phyloP scores from a whole-genome alignment of 2,329 filamentous ascomycete genomes.

The Cryphonectria parasitica region DNA sequence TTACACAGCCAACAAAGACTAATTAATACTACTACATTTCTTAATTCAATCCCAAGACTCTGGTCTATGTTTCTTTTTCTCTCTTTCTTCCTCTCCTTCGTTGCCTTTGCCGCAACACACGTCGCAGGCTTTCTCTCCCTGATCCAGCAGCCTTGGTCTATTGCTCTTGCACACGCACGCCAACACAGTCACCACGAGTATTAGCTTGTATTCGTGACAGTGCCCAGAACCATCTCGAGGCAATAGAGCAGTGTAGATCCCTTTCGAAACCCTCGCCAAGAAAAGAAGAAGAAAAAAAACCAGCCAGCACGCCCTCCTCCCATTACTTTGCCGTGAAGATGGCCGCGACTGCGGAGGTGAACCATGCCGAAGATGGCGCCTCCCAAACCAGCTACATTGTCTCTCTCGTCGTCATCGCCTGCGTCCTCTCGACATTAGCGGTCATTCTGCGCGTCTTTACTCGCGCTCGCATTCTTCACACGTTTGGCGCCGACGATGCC shows the following conservation, averaged over 20 bases:
- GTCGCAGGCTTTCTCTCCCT: not conserved
- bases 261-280: not conserved
- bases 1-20: not conserved
- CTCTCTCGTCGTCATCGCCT: constrained; percentile 33
- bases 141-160: not conserved
- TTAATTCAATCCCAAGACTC: not conserved
- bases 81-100: not conserved
- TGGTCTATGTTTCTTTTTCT: not conserved
- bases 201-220: not conserved
- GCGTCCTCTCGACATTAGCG: constrained; percentile 31
- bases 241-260: not conserved
- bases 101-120: not conserved
- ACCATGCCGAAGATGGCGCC: constrained; percentile 33
- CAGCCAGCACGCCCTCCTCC: not conserved
- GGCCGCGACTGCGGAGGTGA: constrained; percentile 11
- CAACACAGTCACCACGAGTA: not conserved
- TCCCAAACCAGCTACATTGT: constrained; percentile 32
- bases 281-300: not conserved
- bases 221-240: not conserved
- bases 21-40: not conserved
- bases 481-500: constrained; percentile 34
- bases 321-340: not conserved
- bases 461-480: constrained; percentile 31
- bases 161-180: not conserved
- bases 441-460: constrained; percentile 34